These are phyloP conservation scores for Boletus barrowsii DNA, from an alignment of 768 basidiomycete species.

Conservation along the genomic window DNA sequence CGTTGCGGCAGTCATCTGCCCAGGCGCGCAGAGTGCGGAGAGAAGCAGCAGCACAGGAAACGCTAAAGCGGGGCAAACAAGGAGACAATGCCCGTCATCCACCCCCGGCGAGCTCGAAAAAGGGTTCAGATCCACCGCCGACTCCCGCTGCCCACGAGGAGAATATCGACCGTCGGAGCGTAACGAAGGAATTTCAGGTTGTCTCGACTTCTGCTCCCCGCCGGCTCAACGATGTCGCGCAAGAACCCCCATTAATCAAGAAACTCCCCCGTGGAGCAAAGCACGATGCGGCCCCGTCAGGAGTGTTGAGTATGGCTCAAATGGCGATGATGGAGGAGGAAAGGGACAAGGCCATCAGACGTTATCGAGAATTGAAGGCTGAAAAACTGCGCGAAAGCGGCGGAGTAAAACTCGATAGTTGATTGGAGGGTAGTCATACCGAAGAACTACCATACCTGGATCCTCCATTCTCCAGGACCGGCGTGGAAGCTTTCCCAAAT, in stretches of 20 bases:
- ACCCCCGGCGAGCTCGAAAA: constrained; percentile 12
- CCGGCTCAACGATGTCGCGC: constrained; percentile 68
- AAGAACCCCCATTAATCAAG: constrained; percentile 63
- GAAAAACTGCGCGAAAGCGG: constrained; percentile 30
- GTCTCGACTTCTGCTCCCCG: constrained; percentile 54
- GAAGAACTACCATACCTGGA: constrained; percentile 9
- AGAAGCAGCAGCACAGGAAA: constrained; percentile 23
- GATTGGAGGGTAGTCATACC: constrained; percentile 5
- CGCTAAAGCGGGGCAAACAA: constrained; percentile 15
- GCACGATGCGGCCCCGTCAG: constrained; percentile 30
- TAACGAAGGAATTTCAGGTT: constrained; percentile 46
- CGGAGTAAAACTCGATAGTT: constrained; percentile 8
- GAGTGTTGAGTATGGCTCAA: constrained; percentile 70
- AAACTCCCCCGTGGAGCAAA: constrained; percentile 49
- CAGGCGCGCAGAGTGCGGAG: constrained; percentile 45
- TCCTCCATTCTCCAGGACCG: neutral
- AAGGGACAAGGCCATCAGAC: constrained; percentile 62
- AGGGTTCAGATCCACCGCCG: constrained; percentile 11
- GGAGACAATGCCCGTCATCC: constrained; percentile 3
- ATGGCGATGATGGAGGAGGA: constrained; percentile 75
- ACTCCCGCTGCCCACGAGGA: constrained; percentile 12
- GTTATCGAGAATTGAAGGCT: constrained; percentile 69
- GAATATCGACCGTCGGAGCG: constrained; percentile 19
- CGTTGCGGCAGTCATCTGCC: constrained; percentile 55
- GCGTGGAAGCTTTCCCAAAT: neutral